Evolutionary conservation across 2,329 filamentous ascomycete genomes (phyloP), one percentile per base, ranked within the genome.

Genomic region (Ramichloridium luteum): DNA sequence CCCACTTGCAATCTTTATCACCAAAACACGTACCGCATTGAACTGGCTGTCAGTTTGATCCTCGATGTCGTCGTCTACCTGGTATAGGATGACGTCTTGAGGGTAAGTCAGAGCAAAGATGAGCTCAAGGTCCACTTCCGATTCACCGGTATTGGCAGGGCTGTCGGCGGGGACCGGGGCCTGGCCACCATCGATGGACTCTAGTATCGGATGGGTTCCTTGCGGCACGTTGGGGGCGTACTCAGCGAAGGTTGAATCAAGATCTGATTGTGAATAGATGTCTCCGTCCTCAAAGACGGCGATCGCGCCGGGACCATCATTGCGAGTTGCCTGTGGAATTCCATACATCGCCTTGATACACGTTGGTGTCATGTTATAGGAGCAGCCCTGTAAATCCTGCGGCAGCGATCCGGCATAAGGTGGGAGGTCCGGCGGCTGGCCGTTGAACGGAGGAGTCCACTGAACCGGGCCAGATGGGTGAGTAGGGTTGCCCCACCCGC

Each of bases 271-370:
- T 2, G 33, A 10, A 29, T 40, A 49, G 28, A 16, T 17, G 31
- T 44, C 37, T 12, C 34, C 32, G 20, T 28, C 16, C 30, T 44
- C 37, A 16, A 26, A 43, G 4, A 45, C 13, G 10, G 38, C 45
- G 3, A 46, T 16, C 5, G 31, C 15, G 28, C 47, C 41, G 10
- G 32, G 26, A n/a, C 26, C 20, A 12, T 37, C 13, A 45, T 61
- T 61, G 16, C 56, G 41, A n/a, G 47, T 53, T 43, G 4, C 67
- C 60, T 27, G 13, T 1, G 60, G 53, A 18, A 65, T 55, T 32
- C 56, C 54, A 40, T 66, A 66, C 36, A 65, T 51, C 25, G 49
- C 51, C 52, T 32, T 37, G 22, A 64, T 54, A 35, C 61, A 65
- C 3, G 45, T 37, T 1, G 61, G 58, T 1, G 59, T 64, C 11